Base-by-base conservation (phyloP, 805 yeast genomes). In the Lipomyces mesembrius region DNA sequence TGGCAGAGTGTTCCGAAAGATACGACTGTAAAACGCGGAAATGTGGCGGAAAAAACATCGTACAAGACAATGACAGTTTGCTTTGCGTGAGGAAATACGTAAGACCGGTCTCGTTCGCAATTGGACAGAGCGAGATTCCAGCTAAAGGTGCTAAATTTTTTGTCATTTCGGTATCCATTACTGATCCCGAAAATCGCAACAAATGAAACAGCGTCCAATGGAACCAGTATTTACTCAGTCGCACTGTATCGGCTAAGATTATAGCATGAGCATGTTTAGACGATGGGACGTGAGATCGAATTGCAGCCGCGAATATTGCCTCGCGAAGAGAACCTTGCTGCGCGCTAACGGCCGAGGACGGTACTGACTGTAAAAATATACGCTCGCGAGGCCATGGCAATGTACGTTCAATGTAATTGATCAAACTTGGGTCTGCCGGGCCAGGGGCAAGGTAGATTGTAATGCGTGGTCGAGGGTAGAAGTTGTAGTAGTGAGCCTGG, bases 391-490 rank as follows among this genome's bases (percentile, higher is more conserved):
- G 70, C 63, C 65, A 68, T 20, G 58, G 11, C 14, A 68, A 57
- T 0, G 63, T 27, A 22, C 60, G 64, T 20, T 68, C 71, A 37
- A 65, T 59, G 52, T 55, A 67, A 35, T 67, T 65, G 37, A 67
- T 27, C 27, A 68, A 25, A 27, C 59, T 63, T 5, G 63, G 57
- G 29, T 67, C 70, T 9, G 65, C 65, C 9, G 61, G 60, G 5
- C 71, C 71, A 2, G 71, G 71, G 9, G 70, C 70, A 2, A 60
- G 60, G 54, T 68, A 68, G 17, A 68, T 32, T 6, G 71, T 60
- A 43, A 68, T 68, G 22, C 71, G 64, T 9, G 71, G 71, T 22
- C 67, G 60, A 5, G 71, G 70, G 11, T 32, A 29, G 27, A 56
- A 58, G 60, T 68, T 68, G 61, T 67, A 68, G 62, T 68, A 68